Conservation (phyloP, 2,329 filamentous ascomycete species). For the Cyclaneusma minus region DNA sequence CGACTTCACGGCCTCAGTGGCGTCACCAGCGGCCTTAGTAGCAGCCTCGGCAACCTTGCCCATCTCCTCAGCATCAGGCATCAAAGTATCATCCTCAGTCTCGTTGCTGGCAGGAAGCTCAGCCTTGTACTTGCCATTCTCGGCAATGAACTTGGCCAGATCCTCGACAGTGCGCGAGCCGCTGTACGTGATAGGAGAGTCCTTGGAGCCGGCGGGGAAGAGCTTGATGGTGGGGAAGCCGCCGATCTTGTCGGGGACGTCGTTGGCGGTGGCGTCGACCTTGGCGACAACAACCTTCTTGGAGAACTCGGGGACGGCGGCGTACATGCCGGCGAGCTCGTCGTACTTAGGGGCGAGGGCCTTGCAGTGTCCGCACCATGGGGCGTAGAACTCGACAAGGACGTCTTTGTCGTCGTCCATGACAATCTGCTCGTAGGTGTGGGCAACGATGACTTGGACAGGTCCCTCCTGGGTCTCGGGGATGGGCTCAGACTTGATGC, state of each 20-base stretch:
- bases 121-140: constrained; percentile 84
- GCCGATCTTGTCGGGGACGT: constrained; percentile 90
- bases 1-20: constrained; percentile 30
- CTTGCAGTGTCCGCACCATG: constrained; percentile 99
- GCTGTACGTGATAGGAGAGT: constrained; percentile 68
- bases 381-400: constrained; percentile 94
- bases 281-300: constrained; percentile 87
- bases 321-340: constrained; percentile 66
- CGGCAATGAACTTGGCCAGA: constrained; percentile 79
- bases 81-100: constrained; percentile 32
- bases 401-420: constrained; percentile 94
- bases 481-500: constrained; percentile 96
- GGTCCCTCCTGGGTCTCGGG: constrained; percentile 86
- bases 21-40: constrained; percentile 25
- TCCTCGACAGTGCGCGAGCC: constrained; percentile 85
- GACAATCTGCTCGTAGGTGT: constrained; percentile 85
- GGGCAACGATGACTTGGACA: constrained; percentile 78
- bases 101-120: constrained; percentile 44
- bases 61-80: constrained; percentile 21
- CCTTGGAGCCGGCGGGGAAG: constrained; percentile 82
- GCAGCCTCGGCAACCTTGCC: constrained; percentile 23
- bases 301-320: constrained; percentile 60
- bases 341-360: constrained; percentile 94
- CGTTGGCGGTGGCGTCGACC: constrained; percentile 91
- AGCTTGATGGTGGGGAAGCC: constrained; percentile 99